Percentiles rank a stretch among this genome's conserved stretches.
These are phyloP conservation scores for Podospora anserina DNA, from an alignment of 495 filamentous ascomycete species.

Conservation along the genomic window DNA sequence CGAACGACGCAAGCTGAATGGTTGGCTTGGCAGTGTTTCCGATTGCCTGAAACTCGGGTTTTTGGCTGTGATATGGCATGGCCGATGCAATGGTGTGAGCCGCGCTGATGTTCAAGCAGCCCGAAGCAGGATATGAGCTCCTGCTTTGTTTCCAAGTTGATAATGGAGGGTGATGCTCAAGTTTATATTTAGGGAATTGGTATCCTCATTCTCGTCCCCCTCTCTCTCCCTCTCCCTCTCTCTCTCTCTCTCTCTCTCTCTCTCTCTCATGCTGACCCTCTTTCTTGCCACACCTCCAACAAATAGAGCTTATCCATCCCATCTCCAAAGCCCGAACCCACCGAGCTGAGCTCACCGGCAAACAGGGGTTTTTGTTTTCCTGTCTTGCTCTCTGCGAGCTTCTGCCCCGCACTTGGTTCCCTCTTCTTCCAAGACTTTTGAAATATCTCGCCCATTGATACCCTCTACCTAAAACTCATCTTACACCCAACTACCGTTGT, in stretches of 20 bases:
- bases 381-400: not conserved
- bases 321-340: conserved; percentile 16
- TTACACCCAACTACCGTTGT: not conserved
- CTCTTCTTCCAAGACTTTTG: not conserved
- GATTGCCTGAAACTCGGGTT: conserved; percentile 20
- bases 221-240: not conserved
- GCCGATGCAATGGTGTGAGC: not conserved
- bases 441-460: conserved; percentile 1
- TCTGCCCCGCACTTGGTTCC: conserved; percentile 14
- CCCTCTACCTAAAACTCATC: not conserved
- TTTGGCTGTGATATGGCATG: not conserved
- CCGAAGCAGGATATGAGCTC: not conserved
- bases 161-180: not conserved
- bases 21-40: conserved; percentile 20
- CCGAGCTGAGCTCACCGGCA: conserved; percentile 7
- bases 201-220: not conserved
- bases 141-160: conserved; percentile 4
- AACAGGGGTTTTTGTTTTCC: conserved; percentile 7
- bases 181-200: not conserved
- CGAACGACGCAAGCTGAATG: conserved; percentile 29
- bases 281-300: not conserved
- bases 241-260: not conserved
- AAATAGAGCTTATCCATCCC: not conserved
- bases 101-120: not conserved
- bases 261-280: not conserved